Percentiles rank a stretch among this genome's conserved stretches.
phyloP scores from a whole-genome alignment of 805 yeast species.

The Candida broadrunensis region DNA sequence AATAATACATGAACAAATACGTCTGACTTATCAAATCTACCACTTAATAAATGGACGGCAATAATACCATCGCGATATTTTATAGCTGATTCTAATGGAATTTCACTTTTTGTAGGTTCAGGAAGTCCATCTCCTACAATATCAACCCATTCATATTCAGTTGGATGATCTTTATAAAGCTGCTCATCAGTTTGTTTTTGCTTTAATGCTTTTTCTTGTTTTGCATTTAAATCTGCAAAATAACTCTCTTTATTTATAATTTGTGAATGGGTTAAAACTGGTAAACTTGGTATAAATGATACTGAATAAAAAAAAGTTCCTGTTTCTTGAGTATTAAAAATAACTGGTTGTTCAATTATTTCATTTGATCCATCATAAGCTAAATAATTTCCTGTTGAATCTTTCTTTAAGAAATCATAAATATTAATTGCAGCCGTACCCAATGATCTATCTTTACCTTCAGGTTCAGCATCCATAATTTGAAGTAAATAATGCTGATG shows the following conservation, averaged over 20 bases:
- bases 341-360: constrained; percentile 43
- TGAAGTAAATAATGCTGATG: constrained; percentile 58
- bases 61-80: constrained; percentile 62
- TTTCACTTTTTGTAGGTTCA: constrained; percentile 39
- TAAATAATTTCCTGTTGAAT: constrained; percentile 43
- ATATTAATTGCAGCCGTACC: constrained; percentile 56
- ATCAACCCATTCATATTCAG: constrained; percentile 63
- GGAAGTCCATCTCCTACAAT: constrained; percentile 34
- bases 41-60: constrained; percentile 51
- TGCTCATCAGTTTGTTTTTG: constrained; percentile 50
- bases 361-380: constrained; percentile 53
- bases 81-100: constrained; percentile 51
- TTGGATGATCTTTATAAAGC: constrained; percentile 54
- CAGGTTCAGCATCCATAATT: constrained; percentile 64
- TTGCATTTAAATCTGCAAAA: constrained; percentile 31
- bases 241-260: constrained; percentile 44
- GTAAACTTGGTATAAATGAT: constrained; percentile 63
- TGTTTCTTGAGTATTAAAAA: constrained; percentile 33
- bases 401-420: constrained; percentile 46
- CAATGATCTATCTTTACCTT: constrained; percentile 60
- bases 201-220: constrained; percentile 34
- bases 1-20: constrained; percentile 55
- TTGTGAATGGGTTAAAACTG: constrained; percentile 61
- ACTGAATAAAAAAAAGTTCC: constrained; percentile 55
- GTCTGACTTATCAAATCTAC: constrained; percentile 47